Conservation (phyloP, 352 stramenopile genomes). For the Thalassiosira mediterranea region DNA sequence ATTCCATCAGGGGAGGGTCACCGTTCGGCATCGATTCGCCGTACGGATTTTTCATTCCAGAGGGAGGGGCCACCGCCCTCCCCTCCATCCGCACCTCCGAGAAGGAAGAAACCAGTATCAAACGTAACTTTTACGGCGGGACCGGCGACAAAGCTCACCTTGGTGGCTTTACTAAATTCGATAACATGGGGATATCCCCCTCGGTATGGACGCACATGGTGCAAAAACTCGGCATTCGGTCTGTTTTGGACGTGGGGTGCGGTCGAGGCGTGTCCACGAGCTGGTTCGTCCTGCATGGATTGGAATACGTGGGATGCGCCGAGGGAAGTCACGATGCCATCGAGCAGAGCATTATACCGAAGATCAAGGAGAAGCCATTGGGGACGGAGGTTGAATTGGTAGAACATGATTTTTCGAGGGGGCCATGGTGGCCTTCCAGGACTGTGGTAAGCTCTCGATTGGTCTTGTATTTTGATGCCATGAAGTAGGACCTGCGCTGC, state of each 20-base stretch:
- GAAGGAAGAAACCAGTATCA: constrained; percentile 41
- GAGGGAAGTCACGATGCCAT: constrained; percentile 83
- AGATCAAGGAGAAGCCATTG: constrained; percentile 14
- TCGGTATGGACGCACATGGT: constrained; percentile 79
- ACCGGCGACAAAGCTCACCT: constrained; percentile 74
- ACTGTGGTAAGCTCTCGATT: constrained; percentile 36
- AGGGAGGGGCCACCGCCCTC: constrained; percentile 43
- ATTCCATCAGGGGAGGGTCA: no score
- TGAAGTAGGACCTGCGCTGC: not conserved
- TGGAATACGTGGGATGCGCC: constrained; percentile 70
- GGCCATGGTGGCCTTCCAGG: constrained; percentile 80
- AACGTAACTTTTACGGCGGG: constrained; percentile 69
- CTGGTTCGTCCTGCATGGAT: constrained; percentile 77
- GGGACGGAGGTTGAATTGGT: constrained; percentile 47
- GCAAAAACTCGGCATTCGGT: constrained; percentile 68
- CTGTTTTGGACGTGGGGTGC: constrained; percentile 81
- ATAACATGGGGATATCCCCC: constrained; percentile 65
- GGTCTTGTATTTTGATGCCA: not conserved
- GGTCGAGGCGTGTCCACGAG: constrained; percentile 73
- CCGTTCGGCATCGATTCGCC: no score
- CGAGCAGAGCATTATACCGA: constrained; percentile 62
- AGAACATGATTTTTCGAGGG: constrained; percentile 83
- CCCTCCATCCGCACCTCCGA: constrained; percentile 59
- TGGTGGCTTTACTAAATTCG: constrained; percentile 76
- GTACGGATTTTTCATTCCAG: constrained; percentile 41